phyloP scores from a whole-genome alignment of 179 eudicot species.

The Heliamphora pulchella region DNA sequence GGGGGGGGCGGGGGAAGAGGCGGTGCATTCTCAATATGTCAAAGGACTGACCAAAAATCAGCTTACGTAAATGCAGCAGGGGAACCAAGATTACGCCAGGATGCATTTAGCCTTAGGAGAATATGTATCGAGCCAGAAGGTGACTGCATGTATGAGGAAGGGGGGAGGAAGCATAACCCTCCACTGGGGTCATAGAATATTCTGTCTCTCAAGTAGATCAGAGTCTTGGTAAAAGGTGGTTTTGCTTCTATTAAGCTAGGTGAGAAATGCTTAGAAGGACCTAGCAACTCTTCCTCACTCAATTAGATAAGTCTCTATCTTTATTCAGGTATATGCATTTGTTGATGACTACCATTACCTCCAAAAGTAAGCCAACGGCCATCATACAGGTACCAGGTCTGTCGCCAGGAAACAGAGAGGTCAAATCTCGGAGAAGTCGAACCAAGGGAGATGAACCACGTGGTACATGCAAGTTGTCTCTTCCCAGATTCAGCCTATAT shows the following conservation, averaged over 20 bases:
- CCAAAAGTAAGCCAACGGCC: not conserved
- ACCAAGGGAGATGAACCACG: no score
- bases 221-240: not conserved
- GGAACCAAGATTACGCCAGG: not conserved
- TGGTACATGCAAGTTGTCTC: no score
- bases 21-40: not conserved
- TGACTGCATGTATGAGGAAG: no score
- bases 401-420: no score
- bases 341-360: not conserved
- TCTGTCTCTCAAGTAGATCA: not conserved
- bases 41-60: conserved; percentile 3
- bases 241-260: not conserved
- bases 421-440: no score
- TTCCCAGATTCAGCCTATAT: no score
- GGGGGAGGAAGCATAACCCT: not conserved
- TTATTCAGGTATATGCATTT: not conserved
- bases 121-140: not conserved
- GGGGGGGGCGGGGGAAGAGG: no score
- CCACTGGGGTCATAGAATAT: not conserved
- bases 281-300: not conserved
- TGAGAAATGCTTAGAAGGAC: not conserved
- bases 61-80: not conserved
- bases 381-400: not conserved
- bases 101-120: not conserved
- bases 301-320: not conserved